Base-by-base conservation (phyloP, 192 early-diverging fungal genomes). In the Entomortierella parvispora region DNA sequence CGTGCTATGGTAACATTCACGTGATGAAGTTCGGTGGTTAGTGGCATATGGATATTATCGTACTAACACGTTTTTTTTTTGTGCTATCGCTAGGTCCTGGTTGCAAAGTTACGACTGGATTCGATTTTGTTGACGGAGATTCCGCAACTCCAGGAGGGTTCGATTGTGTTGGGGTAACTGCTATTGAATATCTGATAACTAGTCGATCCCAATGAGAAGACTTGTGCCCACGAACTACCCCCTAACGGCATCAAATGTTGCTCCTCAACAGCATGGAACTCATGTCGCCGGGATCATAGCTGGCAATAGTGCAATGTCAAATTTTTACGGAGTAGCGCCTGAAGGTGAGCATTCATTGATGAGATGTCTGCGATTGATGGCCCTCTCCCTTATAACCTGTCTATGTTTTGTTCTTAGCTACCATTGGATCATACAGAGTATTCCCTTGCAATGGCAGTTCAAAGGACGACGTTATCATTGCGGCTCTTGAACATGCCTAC, bases 321-420 rank as follows among this genome's bases (percentile, higher is more conserved):
- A 85, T 28, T 85, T 94, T 65, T 78, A 65, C 26, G 96, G 96
- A 44, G 93, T 95, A 22, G 96, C 95, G 5, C 96, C 96, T 1
- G 85, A 87, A 42, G 94, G 85, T 84, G 71, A 78, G 2, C 1
- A 17, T 31, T n/a, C n/a, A n/a, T n/a, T n/a, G n/a, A n/a, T n/a
- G n/a, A n/a, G n/a, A n/a, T n/a, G n/a, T n/a, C n/a, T n/a, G n/a
- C n/a, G n/a, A n/a, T n/a, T n/a, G n/a, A n/a, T n/a, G n/a, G n/a
- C n/a, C n/a, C 44, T 40, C 15, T 57, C 2, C 44, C 9, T 48
- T 28, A 23, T 44, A n/a, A n/a, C n/a, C 22, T 48, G 40, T 40
- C 5, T 10, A 44, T 48, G 14, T 52, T 14, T 23, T 7, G 42
- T 22, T 34, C n/a, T 9, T 59, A 81, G 80, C 86, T 28, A 92